These are phyloP conservation scores for Sporobolomyces pararoseus DNA, from an alignment of 768 basidiomycete genomes.

Conservation along the genomic window DNA sequence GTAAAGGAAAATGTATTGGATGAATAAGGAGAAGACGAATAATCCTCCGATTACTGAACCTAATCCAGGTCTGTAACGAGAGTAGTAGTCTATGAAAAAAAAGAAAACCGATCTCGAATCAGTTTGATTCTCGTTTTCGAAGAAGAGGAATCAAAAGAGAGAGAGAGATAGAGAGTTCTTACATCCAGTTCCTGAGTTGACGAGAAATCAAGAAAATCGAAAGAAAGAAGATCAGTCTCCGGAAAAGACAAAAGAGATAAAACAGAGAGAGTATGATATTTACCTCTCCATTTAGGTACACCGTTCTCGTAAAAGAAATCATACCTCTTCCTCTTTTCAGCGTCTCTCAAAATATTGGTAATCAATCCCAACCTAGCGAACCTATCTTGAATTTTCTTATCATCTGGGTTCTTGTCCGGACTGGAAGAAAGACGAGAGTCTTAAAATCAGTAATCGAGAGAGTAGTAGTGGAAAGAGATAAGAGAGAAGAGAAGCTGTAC, in stretches of 20 bases:
- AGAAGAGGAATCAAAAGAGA: no score
- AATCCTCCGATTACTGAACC: conserved; percentile 76
- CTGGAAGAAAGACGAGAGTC: conserved; percentile 51
- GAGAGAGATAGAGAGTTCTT: not conserved
- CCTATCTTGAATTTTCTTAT: conserved; percentile 67
- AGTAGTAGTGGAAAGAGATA: not conserved
- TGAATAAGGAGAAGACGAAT: conserved; percentile 64
- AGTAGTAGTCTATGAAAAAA: conserved; percentile 73
- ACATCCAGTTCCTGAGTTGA: conserved; percentile 46
- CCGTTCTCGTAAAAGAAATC: conserved; percentile 92
- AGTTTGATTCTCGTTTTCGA: no score
- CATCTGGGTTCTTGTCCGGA: conserved; percentile 90
- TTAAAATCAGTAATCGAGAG: not conserved
- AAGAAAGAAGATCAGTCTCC: not conserved
- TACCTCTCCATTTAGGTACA: conserved; percentile 86
- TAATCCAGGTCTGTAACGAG: conserved; percentile 89
- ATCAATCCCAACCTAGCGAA: conserved; percentile 90
- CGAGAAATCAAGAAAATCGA: not conserved
- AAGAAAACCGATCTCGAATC: no score
- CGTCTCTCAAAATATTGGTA: conserved; percentile 69
- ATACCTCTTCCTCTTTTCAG: conserved; percentile 57
- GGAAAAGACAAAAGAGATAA: not conserved
- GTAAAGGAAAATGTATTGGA: conserved; percentile 76
- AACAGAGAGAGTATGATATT: no score
- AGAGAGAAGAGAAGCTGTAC: conserved; percentile 55